phyloP scores from a whole-genome alignment of 2,329 filamentous ascomycete species.

The Fusarium tanahbumbuense region DNA sequence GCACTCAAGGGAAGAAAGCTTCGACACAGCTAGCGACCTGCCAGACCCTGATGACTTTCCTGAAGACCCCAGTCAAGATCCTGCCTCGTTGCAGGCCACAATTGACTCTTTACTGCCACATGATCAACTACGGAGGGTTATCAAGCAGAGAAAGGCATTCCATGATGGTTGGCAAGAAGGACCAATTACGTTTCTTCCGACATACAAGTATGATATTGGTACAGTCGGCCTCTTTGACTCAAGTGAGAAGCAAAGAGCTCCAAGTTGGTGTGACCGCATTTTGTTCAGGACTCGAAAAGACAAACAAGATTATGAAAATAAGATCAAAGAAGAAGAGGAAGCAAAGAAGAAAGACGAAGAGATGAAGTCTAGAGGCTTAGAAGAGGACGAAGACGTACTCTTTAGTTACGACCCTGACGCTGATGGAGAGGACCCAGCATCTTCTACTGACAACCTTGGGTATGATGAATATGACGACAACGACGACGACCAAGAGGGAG shows the following conservation, averaged over 20 bases:
- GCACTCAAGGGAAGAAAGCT: conserved; percentile 51
- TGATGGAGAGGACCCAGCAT: conserved; percentile 65
- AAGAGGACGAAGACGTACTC: conserved; percentile 84
- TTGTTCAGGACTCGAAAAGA: conserved; percentile 83
- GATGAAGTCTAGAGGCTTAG: conserved; percentile 83
- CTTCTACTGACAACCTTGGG: conserved; percentile 57
- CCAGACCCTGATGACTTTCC: conserved; percentile 75
- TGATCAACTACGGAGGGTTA: conserved; percentile 83
- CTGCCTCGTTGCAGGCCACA: conserved; percentile 87
- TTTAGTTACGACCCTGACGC: conserved; percentile 91
- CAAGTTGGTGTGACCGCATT: conserved; percentile 97
- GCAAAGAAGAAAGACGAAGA: conserved; percentile 81
- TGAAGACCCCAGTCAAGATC: conserved; percentile 78
- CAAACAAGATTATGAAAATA: conserved; percentile 72
- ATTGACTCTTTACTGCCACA: conserved; percentile 88
- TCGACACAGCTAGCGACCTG: conserved; percentile 57
- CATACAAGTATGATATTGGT: conserved; percentile 98
- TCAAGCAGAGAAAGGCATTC: conserved; percentile 81
- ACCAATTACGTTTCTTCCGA: conserved; percentile 86
- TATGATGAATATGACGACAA: conserved; percentile 69
- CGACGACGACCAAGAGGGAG: conserved; percentile 57
- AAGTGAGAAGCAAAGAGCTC: conserved; percentile 91
- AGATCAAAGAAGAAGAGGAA: conserved; percentile 71
- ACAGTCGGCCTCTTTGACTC: conserved; percentile 92
- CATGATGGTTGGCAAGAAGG: conserved; percentile 95